A percentile compares a stretch with the other conserved stretches of the same genome.
Evolutionary conservation across 306 rosid species (phyloP).

Genomic region (Astragalus glycyphyllos): DNA sequence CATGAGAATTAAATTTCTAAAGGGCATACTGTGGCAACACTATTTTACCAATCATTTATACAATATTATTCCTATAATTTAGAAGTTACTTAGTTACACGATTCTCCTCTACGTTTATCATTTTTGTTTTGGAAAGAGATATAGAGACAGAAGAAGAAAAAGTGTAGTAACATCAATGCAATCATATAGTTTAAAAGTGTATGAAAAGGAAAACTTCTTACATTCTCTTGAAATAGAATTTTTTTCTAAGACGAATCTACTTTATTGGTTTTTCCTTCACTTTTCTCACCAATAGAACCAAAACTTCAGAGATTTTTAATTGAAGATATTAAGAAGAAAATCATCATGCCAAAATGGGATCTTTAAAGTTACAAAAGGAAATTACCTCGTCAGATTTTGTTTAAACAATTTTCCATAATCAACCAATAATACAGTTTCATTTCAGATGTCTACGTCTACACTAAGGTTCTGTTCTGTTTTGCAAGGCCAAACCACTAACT

Average conservation of each 20-base stretch:
- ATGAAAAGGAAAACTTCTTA: background rate
- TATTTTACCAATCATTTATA: background rate
- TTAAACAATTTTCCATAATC: constrained; percentile 4
- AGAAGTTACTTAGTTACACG: background rate
- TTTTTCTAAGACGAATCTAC: background rate
- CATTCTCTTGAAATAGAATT: background rate
- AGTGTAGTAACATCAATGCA: background rate
- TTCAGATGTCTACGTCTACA: background rate
- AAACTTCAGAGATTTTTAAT: no score
- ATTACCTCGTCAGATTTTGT: background rate
- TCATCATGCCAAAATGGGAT: background rate
- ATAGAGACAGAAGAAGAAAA: background rate
- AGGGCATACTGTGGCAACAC: background rate
- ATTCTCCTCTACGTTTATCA: no score
- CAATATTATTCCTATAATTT: background rate
- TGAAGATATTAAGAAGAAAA: background rate
- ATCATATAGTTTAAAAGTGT: background rate
- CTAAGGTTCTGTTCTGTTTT: background rate
- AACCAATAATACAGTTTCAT: background rate
- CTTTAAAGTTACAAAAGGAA: constrained; percentile 2
- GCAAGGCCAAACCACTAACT: no score
- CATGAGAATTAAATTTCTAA: constrained; percentile 12
- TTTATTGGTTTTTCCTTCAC: constrained; percentile 13
- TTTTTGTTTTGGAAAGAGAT: background rate
- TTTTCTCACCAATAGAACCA: constrained; percentile 18